These are phyloP conservation scores for Tulasnella sp. DNA, from an alignment of 768 basidiomycete genomes.

Conservation along the genomic window DNA sequence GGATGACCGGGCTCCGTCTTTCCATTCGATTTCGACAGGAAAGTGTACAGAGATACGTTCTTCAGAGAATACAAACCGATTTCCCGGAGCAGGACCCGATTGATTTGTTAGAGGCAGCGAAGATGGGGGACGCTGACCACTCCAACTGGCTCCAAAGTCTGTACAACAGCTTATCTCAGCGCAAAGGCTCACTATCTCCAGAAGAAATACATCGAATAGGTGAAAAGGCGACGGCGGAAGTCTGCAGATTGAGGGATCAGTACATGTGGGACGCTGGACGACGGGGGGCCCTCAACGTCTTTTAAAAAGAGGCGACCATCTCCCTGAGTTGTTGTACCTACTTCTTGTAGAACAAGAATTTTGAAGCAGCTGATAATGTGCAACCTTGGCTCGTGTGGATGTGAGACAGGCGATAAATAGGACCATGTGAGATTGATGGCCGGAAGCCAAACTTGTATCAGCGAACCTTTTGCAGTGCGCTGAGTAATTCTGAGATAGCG, in stretches of 20 bases:
- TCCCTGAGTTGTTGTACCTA: no score
- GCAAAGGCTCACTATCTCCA: not conserved
- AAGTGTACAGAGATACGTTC: not conserved
- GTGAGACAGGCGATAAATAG: no score
- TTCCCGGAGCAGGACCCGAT: not conserved
- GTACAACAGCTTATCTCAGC: not conserved
- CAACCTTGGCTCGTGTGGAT: no score
- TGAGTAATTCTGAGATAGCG: no score
- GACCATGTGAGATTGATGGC: not conserved
- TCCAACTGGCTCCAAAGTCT: not conserved
- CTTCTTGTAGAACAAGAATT: no score
- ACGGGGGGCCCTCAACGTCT: no score
- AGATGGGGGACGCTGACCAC: not conserved
- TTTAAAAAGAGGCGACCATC: no score
- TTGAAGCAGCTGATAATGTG: no score
- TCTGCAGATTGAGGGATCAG: not conserved
- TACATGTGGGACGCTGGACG: no score
- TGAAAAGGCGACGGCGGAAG: not conserved
- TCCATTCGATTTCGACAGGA: not conserved
- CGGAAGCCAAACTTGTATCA: not conserved
- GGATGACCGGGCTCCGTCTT: not conserved
- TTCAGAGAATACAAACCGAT: not conserved
- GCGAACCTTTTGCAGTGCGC: not conserved
- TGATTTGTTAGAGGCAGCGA: not conserved
- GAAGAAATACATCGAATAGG: not conserved